Evolutionary conservation across 2,329 filamentous ascomycete genomes (phyloP), one percentile per base, ranked within the genome.

Genomic region (Biscogniauxia sp.): DNA sequence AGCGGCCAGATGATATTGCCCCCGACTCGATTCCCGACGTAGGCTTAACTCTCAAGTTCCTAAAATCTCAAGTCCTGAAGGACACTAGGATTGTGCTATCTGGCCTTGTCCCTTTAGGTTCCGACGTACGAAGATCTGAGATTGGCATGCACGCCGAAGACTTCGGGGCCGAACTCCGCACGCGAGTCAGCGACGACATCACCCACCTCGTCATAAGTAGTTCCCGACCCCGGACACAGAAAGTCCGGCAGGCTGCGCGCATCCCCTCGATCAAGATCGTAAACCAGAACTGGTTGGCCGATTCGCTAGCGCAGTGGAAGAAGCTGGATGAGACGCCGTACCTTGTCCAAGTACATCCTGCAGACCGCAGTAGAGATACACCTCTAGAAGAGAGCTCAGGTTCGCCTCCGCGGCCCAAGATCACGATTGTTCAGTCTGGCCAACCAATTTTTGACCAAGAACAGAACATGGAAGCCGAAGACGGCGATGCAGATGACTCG

Each of bases 231-330:
- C 88, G 93, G 20, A 98, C 95, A 0, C 89, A 92, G 57, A 99
- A 99, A 77, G 92, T 98, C 51, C 89, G 91, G 54, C 89, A 93
- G 74, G 95, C 95, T 0, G 88, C 91, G 15, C 87, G 88, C 64
- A 90, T 92, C 58, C 82, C 89, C 0, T 86, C 87, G 56, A 91
- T 98, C 75, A 93, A 93, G 73, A 96, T 99, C 61, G 95, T 99
- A 54, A 93, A 89, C 68, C 90, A 93, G 57, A 87, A 92, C 69
- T 99, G 95, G 95, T 86, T 99, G 28, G 83, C 88, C 32, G 90
- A 93, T 67, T 96, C 89, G 58, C 86, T 98, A 64, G 89, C 87
- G 25, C 89, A 90, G 73, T 99, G 95, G 95, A 82, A 84, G 64
- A 88, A 85, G 59, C 80, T 96, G 11, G 88, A 95, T 59, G 93